Evolutionary conservation across 2,329 filamentous ascomycete species (phyloP).

Genomic region (Metarhizium guizhouense): DNA sequence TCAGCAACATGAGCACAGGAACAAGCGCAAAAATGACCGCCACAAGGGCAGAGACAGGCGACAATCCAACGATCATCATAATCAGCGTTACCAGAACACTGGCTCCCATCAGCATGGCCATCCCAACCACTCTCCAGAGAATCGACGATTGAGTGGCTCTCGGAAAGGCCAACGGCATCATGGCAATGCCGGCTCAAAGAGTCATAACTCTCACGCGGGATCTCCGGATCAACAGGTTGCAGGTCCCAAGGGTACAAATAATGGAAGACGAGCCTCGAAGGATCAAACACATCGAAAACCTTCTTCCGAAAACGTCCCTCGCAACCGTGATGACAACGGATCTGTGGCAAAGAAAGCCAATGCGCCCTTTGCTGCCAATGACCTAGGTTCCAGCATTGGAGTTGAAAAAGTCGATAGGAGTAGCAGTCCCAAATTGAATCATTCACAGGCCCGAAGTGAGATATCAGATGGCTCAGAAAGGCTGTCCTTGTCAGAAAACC

Average conservation of each 20-base stretch:
- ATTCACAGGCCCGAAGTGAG: neutral
- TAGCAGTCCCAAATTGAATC: neutral
- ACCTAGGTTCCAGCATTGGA: neutral
- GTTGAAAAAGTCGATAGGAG: neutral
- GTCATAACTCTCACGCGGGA: neutral
- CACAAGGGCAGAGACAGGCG: slow-evolving; percentile 20
- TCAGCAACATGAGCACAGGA: slow-evolving; percentile 18
- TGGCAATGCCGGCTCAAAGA: neutral
- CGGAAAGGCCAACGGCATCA: slow-evolving; percentile 2
- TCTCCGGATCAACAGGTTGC: neutral
- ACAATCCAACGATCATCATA: slow-evolving; percentile 4
- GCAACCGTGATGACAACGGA: neutral
- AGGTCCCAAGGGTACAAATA: neutral
- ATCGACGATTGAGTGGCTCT: slow-evolving; percentile 1
- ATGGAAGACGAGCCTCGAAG: neutral
- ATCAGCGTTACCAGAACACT: neutral
- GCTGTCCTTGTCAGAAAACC: slow-evolving; percentile 1
- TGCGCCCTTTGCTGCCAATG: neutral
- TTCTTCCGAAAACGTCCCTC: neutral
- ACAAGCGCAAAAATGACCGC: slow-evolving; percentile 23
- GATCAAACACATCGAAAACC: neutral
- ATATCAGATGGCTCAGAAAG: neutral
- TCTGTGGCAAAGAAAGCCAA: neutral
- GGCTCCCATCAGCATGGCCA: neutral
- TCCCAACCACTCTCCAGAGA: slow-evolving; percentile 1